Base-by-base conservation (phyloP, 164 flowering plant genomes). In the Buxus sempervirens region DNA sequence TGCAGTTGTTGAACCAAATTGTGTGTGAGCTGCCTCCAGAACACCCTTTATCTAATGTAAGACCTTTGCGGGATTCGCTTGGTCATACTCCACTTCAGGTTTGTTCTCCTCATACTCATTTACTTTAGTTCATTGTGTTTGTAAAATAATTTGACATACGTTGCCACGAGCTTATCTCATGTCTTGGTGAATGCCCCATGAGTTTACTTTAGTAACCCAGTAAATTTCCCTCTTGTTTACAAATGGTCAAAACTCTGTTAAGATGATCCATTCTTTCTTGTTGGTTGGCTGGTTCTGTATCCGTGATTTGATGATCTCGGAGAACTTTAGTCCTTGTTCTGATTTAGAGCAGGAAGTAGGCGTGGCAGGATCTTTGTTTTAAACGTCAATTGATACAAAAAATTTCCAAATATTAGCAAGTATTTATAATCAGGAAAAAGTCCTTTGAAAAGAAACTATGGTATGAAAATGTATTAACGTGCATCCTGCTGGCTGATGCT, bases 1-100 rank as follows among this genome's bases (percentile, higher is more conserved):
- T 81, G 85, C 88, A 94, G 98, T 78, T 94, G 76, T 75, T 94
- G 65, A 94, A 94, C 70, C 98, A 91, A 83, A 94, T 94, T 48
- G 96, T 93, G 0, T 89, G 89, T 61, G 98, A 91, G 81, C 79
- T 93, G 63, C 98, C 97, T 65, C 82, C 88, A 19, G 95, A 91
- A 69, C 98, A 94, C 63, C 98, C 96, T 54, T 75, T 94, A 58
- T 90, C 93, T 53, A 90, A 60, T 70, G 77, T 73, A 59, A 84
- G 88, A 78, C 97, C 97, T 41, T 78, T 90, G 21, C 89, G 93
- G 24, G 98, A 94, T 77, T 82, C 86, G 49, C 93, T 94, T 56
- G 98, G 98, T 16, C 97, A 94, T 72, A 94, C 98, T 75, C 97
- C 97, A 15, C 76, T 88, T 65, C 98, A 94, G 97, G 96, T 89